These are phyloP conservation scores for Panaeolus cyanescens DNA, from an alignment of 768 basidiomycete species.

Conservation along the genomic window DNA sequence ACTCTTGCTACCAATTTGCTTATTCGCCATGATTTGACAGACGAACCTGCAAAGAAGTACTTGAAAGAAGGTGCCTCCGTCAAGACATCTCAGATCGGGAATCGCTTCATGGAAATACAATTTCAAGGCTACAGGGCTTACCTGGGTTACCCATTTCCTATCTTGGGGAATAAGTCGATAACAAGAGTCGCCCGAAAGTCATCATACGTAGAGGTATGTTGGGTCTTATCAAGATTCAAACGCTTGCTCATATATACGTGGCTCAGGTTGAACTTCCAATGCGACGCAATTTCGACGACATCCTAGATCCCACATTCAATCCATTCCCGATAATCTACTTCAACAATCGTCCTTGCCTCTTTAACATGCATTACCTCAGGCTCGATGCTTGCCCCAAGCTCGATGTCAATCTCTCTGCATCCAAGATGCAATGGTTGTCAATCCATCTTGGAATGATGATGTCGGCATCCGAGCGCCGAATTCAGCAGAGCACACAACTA, in stretches of 20 bases:
- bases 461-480: slow-evolving; percentile 18
- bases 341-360: slow-evolving; percentile 11
- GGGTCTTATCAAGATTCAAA: slow-evolving; percentile 19
- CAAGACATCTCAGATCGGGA: slow-evolving; percentile 24
- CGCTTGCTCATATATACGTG: neutral
- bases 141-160: slow-evolving; percentile 45
- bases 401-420: slow-evolving; percentile 15
- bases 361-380: slow-evolving; percentile 37
- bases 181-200: slow-evolving; percentile 57
- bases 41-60: slow-evolving; percentile 16
- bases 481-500: slow-evolving; percentile 4
- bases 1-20: slow-evolving; percentile 16
- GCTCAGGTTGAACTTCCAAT: slow-evolving; percentile 28
- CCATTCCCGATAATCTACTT: slow-evolving; percentile 29
- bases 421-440: slow-evolving; percentile 23
- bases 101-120: slow-evolving; percentile 30
- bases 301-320: slow-evolving; percentile 16
- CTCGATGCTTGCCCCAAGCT: slow-evolving; percentile 23
- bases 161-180: slow-evolving; percentile 36
- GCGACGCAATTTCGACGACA: slow-evolving; percentile 16
- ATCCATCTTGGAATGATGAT: slow-evolving; percentile 20
- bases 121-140: slow-evolving; percentile 25
- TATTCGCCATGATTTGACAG: slow-evolving; percentile 20
- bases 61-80: slow-evolving; percentile 23
- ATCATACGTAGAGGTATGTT: slow-evolving; percentile 46